These are phyloP conservation scores for Phaseolus lunatus DNA, from an alignment of 306 rosid species.

Conservation along the genomic window DNA sequence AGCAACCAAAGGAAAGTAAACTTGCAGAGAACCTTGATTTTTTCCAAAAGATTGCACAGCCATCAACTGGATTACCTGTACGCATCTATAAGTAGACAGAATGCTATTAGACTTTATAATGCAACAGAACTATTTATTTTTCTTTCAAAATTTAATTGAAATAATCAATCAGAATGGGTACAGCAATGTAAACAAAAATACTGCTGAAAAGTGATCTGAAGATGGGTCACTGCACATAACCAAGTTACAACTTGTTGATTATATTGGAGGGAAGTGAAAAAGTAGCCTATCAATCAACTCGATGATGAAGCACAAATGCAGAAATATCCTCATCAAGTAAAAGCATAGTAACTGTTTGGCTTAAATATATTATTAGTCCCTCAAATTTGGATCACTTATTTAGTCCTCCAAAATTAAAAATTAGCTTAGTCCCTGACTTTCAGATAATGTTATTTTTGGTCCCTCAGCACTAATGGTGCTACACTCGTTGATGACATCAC, in stretches of 20 bases:
- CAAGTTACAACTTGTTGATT: slow-evolving; percentile 13
- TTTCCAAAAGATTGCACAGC: slow-evolving; percentile 96
- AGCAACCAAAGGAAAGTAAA: slow-evolving; percentile 37
- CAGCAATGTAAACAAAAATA: neutral
- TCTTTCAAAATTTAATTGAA: slow-evolving; percentile 29
- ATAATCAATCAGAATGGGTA: slow-evolving; percentile 29
- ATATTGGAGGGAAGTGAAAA: slow-evolving; percentile 24
- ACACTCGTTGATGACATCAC: no score
- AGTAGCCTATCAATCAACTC: slow-evolving; percentile 28
- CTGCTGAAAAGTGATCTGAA: slow-evolving; percentile 37
- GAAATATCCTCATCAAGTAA: slow-evolving; percentile 19
- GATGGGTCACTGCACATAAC: neutral
- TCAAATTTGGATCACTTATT: no score
- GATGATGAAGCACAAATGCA: neutral
- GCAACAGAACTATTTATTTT: neutral
- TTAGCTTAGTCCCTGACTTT: no score
- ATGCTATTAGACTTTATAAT: slow-evolving; percentile 49
- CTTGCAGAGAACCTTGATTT: slow-evolving; percentile 68
- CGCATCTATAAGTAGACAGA: slow-evolving; percentile 78
- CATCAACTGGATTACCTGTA: slow-evolving; percentile 83
- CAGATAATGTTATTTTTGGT: no score
- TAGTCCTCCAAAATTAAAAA: no score
- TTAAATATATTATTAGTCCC: no score
- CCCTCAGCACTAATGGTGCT: no score
- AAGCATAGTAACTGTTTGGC: neutral